Base-by-base conservation (phyloP, 2,329 filamentous ascomycete species). In the Kalmusia sp. region DNA sequence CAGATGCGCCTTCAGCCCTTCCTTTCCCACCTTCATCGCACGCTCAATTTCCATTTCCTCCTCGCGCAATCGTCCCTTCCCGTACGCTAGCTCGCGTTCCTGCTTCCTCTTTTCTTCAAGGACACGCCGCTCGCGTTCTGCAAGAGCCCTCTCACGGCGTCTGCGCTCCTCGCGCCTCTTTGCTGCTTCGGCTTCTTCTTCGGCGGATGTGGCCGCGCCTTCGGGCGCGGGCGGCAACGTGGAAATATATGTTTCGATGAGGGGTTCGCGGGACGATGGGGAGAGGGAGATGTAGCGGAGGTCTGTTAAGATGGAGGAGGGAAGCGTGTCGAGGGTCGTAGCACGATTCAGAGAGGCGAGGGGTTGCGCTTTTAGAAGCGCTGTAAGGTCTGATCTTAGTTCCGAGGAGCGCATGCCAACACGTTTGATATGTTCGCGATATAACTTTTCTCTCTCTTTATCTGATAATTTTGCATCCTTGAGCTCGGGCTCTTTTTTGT, bases 401-500 rank as follows among this genome's bases (percentile, higher is more conserved):
- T 84, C 84, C 0, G 85, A 79, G 46, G 84, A 82, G 0, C 89
- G 82, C 64, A 90, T 79, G 68, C 90, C 80, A 15, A 92, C 74
- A 6, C 88, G 80, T 56, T 78, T 82, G 59, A 92, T 77, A 65
- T 91, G 86, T 52, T 95, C 91, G 51, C 91, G 83, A 70, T 93
- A 96, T 47, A 85, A 80, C 75, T 89, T 92, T 69, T 96, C 91
- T 28, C 89, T 83, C 47, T 93, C 91, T 71, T 89, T 91, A 66
- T 82, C 81, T 17, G 71, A 61, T 3, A 81, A 61, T 53, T 79
- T 78, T 14, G 84, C 79, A 54, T 93, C 89, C 55, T 88, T 89
- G 89, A 99, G 92, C 47, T 87, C 84, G 0, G 84, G 75, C 59
- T 96, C 92, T 60, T 89, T 93, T 61, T 89, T 89, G 75, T 87